phyloP scores from a whole-genome alignment of 164 flowering plant species.

The Litsea cubeba region DNA sequence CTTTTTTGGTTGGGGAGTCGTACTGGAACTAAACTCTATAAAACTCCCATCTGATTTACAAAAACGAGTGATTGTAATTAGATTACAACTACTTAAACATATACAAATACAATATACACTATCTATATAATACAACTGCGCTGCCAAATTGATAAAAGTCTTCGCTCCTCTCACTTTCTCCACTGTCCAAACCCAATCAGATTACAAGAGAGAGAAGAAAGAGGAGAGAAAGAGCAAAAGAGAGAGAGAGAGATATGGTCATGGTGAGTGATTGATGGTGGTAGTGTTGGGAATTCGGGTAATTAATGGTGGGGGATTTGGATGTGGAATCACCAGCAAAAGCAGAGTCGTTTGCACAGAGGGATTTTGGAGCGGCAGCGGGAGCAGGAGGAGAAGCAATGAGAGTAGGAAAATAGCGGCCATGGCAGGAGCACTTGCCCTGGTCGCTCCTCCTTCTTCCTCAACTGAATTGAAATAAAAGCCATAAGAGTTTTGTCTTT shows the following conservation, averaged over 20 bases:
- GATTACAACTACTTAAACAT: too few species aligned
- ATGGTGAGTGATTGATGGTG: slow-evolving; percentile 10
- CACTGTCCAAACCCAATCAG: neutral
- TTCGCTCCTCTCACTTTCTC: neutral
- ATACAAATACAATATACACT: too few species aligned
- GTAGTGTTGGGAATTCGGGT: neutral
- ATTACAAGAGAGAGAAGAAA: neutral
- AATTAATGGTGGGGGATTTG: slow-evolving; percentile 19
- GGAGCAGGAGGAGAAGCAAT: slow-evolving; percentile 19
- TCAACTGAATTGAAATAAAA: neutral
- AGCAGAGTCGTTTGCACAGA: slow-evolving; percentile 10
- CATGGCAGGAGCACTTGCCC: slow-evolving; percentile 53
- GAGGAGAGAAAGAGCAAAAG: neutral
- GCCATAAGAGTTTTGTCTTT: too few species aligned
- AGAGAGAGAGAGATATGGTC: slow-evolving; percentile 7
- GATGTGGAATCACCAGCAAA: neutral
- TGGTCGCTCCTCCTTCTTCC: slow-evolving; percentile 32
- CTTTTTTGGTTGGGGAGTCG: too few species aligned
- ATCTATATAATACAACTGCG: too few species aligned
- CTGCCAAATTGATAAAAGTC: neutral
- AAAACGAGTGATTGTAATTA: too few species aligned
- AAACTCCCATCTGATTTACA: too few species aligned
- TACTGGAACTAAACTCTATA: too few species aligned
- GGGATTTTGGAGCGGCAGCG: slow-evolving; percentile 13
- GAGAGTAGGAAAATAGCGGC: slow-evolving; percentile 34